Conservation (phyloP, 306 rosid genomes). For the Luffa acutangula region DNA sequence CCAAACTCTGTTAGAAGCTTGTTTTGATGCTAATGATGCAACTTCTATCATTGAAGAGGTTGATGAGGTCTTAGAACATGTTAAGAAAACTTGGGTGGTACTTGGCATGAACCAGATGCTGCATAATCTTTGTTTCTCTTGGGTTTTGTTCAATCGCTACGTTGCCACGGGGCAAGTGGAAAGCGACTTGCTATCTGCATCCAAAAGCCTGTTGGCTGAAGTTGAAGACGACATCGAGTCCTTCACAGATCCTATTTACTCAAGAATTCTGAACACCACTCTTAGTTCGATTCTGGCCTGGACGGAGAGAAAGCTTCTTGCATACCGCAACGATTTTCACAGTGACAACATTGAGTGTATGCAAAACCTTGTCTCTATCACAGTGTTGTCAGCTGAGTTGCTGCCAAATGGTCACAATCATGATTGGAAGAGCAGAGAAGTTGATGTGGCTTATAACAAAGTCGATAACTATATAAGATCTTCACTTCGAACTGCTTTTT, state of each 20-base stretch:
- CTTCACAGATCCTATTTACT: conserved; percentile 37
- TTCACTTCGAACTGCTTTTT: conserved; percentile 55
- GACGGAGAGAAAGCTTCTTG: conserved; percentile 78
- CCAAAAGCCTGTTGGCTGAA: conserved; percentile 59
- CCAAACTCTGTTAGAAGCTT: conserved; percentile 72
- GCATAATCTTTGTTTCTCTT: conserved; percentile 76
- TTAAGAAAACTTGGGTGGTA: conserved; percentile 86
- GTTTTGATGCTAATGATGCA: conserved; percentile 70
- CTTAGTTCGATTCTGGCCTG: conserved; percentile 47
- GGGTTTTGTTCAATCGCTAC: conserved; percentile 75
- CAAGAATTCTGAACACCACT: conserved; percentile 37
- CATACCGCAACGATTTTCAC: conserved; percentile 59
- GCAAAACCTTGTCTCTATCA: conserved; percentile 64
- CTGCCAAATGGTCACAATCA: conserved; percentile 40
- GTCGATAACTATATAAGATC: conserved; percentile 76
- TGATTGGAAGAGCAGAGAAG: conserved; percentile 34
- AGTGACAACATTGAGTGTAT: conserved; percentile 56
- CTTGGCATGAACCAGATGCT: conserved; percentile 73
- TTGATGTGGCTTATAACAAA: conserved; percentile 33
- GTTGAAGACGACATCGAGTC: conserved; percentile 54
- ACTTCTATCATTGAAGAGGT: conserved; percentile 71
- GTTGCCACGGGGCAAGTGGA: conserved; percentile 67
- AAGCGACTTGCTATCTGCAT: conserved; percentile 71
- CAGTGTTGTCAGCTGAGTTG: conserved; percentile 58
- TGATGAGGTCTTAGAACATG: conserved; percentile 86